Conservation (phyloP, 441 rosid genomes). For the Aquilaria agallochum region DNA sequence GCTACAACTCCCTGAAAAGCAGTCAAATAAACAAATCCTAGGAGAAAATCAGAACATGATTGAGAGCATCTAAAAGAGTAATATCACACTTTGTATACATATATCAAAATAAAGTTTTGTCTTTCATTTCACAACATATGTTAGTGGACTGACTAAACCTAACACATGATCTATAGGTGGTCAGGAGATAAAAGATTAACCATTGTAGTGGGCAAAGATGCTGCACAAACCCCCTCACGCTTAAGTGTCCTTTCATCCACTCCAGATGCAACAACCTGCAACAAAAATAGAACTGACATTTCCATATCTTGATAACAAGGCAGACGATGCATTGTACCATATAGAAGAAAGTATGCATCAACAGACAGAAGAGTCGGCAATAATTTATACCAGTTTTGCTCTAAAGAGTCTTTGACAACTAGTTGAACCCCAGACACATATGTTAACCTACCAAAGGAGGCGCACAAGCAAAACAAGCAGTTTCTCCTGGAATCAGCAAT, state of each 20-base stretch:
- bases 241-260: conserved; percentile 93
- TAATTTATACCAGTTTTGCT: not conserved
- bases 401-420: conserved; percentile 1
- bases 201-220: conserved; percentile 95
- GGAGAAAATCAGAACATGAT: conserved; percentile 2
- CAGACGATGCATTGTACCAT: too few species aligned
- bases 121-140: not conserved
- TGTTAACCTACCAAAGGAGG: conserved; percentile 75
- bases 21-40: conserved; percentile 15
- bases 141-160: too few species aligned
- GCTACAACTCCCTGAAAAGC: conserved; percentile 91
- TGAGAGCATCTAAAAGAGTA: too few species aligned
- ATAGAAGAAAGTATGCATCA: not conserved
- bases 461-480: conserved; percentile 98
- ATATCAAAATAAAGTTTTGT: not conserved
- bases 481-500: conserved; percentile 88
- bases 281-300: not conserved
- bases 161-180: too few species aligned
- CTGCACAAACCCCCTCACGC: conserved; percentile 97
- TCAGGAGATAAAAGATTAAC: conserved; percentile 27
- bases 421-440: conserved; percentile 6
- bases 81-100: not conserved
- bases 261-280: conserved; percentile 94
- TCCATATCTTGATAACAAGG: too few species aligned
- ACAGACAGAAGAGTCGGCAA: not conserved